Percentiles rank a stretch among this genome's conserved stretches.
phyloP scores from a whole-genome alignment of 345 rosid species.

The Brassica cretica region DNA sequence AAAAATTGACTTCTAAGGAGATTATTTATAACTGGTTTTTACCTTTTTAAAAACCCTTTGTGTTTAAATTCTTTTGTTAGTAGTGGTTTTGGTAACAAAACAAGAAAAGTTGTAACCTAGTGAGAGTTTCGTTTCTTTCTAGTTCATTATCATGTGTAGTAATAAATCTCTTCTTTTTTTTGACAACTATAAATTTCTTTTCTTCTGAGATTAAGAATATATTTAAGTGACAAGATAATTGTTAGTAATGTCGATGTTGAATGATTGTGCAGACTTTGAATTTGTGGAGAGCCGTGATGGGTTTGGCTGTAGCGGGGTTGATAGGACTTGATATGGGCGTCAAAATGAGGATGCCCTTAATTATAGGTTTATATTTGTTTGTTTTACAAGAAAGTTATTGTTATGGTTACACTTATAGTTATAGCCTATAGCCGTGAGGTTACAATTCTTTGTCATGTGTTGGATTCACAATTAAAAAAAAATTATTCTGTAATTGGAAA shows the following conservation, averaged over 20 bases:
- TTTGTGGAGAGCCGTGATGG: slow-evolving; percentile 36
- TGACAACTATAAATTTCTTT: background rate
- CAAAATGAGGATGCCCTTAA: slow-evolving; percentile 1
- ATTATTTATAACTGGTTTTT: background rate
- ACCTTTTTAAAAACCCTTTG: background rate
- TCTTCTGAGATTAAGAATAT: background rate
- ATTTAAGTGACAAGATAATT: background rate
- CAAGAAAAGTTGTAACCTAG: background rate
- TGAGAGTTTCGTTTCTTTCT: background rate
- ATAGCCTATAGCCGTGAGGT: background rate
- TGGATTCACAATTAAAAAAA: background rate
- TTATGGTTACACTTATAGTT: background rate
- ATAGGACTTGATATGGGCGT: slow-evolving; percentile 25
- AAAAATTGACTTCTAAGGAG: too few relatives aligned
- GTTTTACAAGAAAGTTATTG: background rate
- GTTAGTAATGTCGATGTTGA: slow-evolving; percentile 17
- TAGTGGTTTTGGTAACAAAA: background rate
- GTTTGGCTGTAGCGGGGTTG: slow-evolving; percentile 30
- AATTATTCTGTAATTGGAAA: background rate
- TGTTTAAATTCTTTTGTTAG: background rate
- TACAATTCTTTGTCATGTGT: background rate
- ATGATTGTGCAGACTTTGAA: slow-evolving; percentile 46
- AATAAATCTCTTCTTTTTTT: background rate
- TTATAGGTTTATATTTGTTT: background rate
- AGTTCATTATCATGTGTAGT: background rate